Evolutionary conservation across 805 yeast species (phyloP).

Genomic region (Starmerella floricola): DNA sequence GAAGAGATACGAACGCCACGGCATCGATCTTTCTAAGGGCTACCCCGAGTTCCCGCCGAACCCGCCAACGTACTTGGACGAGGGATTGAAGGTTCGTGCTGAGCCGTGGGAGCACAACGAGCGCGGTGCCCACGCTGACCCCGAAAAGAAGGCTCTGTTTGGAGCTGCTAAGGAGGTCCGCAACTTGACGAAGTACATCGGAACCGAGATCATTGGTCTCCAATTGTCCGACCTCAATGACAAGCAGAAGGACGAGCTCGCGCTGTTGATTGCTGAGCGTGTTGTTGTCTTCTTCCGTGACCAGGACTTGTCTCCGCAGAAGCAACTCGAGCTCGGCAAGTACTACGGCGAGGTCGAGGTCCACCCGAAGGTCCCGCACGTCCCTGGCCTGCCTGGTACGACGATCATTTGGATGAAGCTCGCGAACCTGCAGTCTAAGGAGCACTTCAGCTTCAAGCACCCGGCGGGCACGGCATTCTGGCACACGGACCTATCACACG

Average conservation of each 20-base stretch:
- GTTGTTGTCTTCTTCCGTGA: slow-evolving; percentile 42
- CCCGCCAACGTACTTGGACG: slow-evolving; percentile 13
- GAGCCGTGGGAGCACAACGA: slow-evolving; percentile 12
- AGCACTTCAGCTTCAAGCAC: slow-evolving; percentile 25
- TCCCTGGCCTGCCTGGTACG: slow-evolving; percentile 37
- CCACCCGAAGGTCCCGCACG: slow-evolving; percentile 28
- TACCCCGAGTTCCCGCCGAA: slow-evolving; percentile 14
- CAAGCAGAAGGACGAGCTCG: slow-evolving; percentile 38
- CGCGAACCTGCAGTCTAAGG: slow-evolving; percentile 40
- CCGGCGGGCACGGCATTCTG: slow-evolving; percentile 31
- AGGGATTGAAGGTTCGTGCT: slow-evolving; percentile 10
- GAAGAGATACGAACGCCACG: slow-evolving; percentile 9
- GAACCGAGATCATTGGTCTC: slow-evolving; percentile 40
- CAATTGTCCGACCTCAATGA: slow-evolving; percentile 35
- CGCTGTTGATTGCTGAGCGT: slow-evolving; percentile 38
- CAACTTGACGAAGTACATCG: slow-evolving; percentile 37
- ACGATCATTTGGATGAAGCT: slow-evolving; percentile 28
- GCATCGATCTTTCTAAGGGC: slow-evolving; percentile 9
- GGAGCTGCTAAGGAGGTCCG: slow-evolving; percentile 35
- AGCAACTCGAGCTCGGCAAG: slow-evolving; percentile 36
- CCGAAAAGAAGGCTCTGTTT: slow-evolving; percentile 28
- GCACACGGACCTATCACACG: slow-evolving; percentile 72
- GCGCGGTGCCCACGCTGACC: slow-evolving; percentile 14
- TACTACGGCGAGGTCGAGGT: slow-evolving; percentile 38
- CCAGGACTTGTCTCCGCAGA: slow-evolving; percentile 35